Evolutionary conservation across 1,139 yeast genomes (phyloP).

Genomic region (Debaryomycetaceae sp.): DNA sequence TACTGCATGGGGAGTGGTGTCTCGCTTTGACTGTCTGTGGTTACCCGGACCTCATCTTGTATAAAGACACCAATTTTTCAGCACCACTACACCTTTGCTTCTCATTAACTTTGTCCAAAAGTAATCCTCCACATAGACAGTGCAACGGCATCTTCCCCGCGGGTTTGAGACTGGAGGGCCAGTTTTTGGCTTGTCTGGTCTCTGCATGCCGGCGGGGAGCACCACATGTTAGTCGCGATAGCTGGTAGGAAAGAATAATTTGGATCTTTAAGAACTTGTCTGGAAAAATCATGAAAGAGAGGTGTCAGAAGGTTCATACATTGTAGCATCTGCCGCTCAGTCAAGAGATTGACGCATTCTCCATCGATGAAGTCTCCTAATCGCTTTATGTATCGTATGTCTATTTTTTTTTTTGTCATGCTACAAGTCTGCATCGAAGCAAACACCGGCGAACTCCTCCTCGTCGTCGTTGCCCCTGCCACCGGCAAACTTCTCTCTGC

Average conservation of each 20-base stretch:
- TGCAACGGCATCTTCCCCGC: constrained; percentile 32
- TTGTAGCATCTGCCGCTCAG: too few species aligned
- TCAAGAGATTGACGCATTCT: not conserved
- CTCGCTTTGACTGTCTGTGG: too few species aligned
- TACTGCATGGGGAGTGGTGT: too few species aligned
- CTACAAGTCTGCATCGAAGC: constrained; percentile 16
- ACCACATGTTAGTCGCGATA: constrained; percentile 30
- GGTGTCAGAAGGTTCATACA: constrained; percentile 52
- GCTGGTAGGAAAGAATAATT: constrained; percentile 43
- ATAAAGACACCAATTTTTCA: constrained; percentile 6
- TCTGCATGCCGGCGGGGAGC: constrained; percentile 4
- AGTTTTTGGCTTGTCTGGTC: constrained; percentile 17
- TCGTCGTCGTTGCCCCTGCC: constrained; percentile 40
- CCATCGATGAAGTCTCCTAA: not conserved
- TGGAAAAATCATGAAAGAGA: constrained; percentile 47
- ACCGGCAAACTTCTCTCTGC: constrained; percentile 42
- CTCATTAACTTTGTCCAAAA: constrained; percentile 47
- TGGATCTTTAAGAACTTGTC: constrained; percentile 51
- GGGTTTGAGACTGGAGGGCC: constrained; percentile 15
- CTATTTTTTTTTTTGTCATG: not conserved
- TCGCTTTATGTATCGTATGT: not conserved
- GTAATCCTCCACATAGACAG: constrained; percentile 53
- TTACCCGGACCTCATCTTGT: constrained; percentile 7
- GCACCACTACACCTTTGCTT: constrained; percentile 14
- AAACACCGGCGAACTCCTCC: constrained; percentile 44